phyloP scores from a whole-genome alignment of 2,329 filamentous ascomycete genomes.

The Xylaria sp. region DNA sequence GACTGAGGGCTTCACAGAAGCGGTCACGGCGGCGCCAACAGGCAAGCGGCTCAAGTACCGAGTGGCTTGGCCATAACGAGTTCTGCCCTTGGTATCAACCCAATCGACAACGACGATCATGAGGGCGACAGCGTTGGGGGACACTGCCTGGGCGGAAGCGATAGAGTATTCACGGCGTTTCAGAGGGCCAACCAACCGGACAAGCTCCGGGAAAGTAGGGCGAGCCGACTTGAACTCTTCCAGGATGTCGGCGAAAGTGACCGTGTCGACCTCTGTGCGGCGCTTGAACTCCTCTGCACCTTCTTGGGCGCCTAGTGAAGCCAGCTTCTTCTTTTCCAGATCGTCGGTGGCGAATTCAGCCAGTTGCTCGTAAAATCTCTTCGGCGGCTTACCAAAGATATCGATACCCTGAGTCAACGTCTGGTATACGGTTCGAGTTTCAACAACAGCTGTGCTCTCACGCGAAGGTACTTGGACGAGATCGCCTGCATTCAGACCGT shows the following conservation, averaged over 20 bases:
- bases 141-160: constrained; percentile 93
- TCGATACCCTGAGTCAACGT: constrained; percentile 90
- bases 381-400: constrained; percentile 94
- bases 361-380: constrained; percentile 95
- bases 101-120: constrained; percentile 98
- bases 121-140: constrained; percentile 84
- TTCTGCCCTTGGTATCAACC: constrained; percentile 86
- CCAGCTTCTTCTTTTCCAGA: constrained; percentile 79
- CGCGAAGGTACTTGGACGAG: constrained; percentile 91
- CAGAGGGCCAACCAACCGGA: constrained; percentile 84
- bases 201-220: constrained; percentile 85
- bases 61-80: constrained; percentile 91
- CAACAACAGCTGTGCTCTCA: constrained; percentile 74
- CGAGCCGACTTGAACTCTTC: constrained; percentile 89
- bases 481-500: constrained; percentile 81
- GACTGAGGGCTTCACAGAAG: constrained; percentile 95
- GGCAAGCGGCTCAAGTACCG: constrained; percentile 81
- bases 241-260: constrained; percentile 89
- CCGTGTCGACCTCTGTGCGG: constrained; percentile 85
- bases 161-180: constrained; percentile 99
- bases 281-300: constrained; percentile 91
- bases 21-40: constrained; percentile 80
- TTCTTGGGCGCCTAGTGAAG: constrained; percentile 75
- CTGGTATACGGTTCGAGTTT: constrained; percentile 93
- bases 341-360: constrained; percentile 85